phyloP scores from a whole-genome alignment of 768 basidiomycete species.

The Suillus weaverae region DNA sequence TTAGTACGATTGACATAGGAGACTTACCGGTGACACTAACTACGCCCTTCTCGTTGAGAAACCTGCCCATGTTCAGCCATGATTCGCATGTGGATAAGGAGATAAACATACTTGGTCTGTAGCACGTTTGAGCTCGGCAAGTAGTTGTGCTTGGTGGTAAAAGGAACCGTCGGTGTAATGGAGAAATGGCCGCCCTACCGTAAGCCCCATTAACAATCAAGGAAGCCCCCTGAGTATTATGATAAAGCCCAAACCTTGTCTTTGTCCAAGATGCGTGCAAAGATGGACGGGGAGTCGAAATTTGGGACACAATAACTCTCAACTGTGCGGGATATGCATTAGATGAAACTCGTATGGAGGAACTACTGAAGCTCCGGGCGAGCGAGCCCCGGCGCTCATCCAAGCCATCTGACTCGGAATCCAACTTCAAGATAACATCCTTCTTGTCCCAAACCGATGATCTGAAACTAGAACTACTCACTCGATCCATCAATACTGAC shows the following conservation, averaged over 20 bases:
- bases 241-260: slow-evolving; percentile 47
- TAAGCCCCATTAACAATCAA: slow-evolving; percentile 8
- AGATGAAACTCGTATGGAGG: background rate
- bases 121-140: slow-evolving; percentile 81
- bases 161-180: slow-evolving; percentile 69
- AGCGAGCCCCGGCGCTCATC: background rate
- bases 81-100: background rate
- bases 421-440: background rate
- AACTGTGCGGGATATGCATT: slow-evolving; percentile 42
- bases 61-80: slow-evolving; percentile 37
- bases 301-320: slow-evolving; percentile 92
- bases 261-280: slow-evolving; percentile 87
- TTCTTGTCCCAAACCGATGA: background rate
- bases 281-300: slow-evolving; percentile 92
- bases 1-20: background rate
- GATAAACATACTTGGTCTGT: slow-evolving; percentile 64
- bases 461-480: slow-evolving; percentile 30
- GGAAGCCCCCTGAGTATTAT: background rate
- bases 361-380: background rate
- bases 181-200: slow-evolving; percentile 86
- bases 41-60: slow-evolving; percentile 86
- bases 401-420: background rate
- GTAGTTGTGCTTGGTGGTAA: slow-evolving; percentile 80
- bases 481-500: slow-evolving; percentile 83
- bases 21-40: slow-evolving; percentile 72